A percentile compares a stretch with the other conserved stretches of the same genome.
phyloP scores from a whole-genome alignment of 768 basidiomycete species.

The Rhodocollybia butyracea region DNA sequence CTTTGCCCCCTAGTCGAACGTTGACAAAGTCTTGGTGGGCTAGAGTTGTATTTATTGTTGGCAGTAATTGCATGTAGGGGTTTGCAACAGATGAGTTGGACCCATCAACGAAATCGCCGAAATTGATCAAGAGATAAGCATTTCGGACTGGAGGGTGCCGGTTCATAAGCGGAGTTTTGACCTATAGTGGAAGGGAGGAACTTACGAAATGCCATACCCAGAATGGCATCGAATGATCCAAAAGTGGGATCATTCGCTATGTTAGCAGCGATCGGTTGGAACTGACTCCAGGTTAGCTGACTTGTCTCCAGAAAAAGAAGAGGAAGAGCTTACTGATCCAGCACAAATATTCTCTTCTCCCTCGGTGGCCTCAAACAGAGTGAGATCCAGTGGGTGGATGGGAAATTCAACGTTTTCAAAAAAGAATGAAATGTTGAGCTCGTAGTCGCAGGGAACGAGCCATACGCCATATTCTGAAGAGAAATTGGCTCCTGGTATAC shows the following conservation, averaged over 20 bases:
- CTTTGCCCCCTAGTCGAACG: conserved; percentile 10
- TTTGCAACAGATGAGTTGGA: conserved; percentile 13
- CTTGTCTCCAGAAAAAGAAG: background rate
- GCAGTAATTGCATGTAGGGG: conserved; percentile 21
- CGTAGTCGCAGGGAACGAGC: conserved; percentile 20
- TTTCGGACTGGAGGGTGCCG: conserved; percentile 14
- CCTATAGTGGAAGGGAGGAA: background rate
- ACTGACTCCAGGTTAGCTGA: background rate
- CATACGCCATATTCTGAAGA: conserved; percentile 7
- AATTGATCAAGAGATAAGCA: conserved; percentile 20
- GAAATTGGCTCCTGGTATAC: conserved; percentile 18
- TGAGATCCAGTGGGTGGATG: conserved; percentile 22
- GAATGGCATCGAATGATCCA: conserved; percentile 10
- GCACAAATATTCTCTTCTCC: conserved; percentile 9
- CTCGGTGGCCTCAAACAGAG: background rate
- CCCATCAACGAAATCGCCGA: conserved; percentile 21
- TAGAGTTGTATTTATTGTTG: conserved; percentile 8
- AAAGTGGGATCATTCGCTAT: background rate
- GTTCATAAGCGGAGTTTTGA: background rate
- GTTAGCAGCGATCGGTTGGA: conserved; percentile 1
- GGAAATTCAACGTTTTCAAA: conserved; percentile 16
- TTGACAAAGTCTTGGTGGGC: conserved; percentile 20
- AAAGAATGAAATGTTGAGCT: conserved; percentile 19
- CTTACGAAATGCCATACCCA: conserved; percentile 13
- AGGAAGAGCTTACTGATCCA: conserved; percentile 6